Evolutionary conservation across 1,284 basidiomycete genomes (phyloP).

Genomic region (Cutaneotrichosporon sp.): DNA sequence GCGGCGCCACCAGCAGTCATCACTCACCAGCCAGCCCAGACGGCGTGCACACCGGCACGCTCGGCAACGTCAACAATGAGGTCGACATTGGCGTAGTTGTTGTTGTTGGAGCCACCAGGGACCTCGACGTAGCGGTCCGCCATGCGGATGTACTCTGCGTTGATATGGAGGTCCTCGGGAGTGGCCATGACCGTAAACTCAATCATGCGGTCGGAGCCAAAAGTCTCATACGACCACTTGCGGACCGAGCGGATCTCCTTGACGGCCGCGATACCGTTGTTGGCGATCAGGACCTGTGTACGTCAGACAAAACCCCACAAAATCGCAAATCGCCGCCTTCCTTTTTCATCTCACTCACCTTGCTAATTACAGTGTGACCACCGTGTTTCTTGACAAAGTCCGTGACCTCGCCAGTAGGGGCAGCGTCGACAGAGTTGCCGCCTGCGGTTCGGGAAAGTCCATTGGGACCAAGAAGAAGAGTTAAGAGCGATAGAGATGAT

Average conservation of each 20-base stretch:
- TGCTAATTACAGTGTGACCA: constrained; percentile 98
- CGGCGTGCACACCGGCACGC: constrained; percentile 94
- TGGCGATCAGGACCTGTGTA: constrained; percentile 87
- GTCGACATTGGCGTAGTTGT: constrained; percentile 99
- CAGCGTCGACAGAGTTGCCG: constrained; percentile 84
- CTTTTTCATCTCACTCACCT: constrained; percentile 62
- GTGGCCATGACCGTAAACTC: constrained; percentile 99
- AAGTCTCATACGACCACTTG: constrained; percentile 99
- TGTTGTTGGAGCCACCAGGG: constrained; percentile 96
- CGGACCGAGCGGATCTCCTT: constrained; percentile 99
- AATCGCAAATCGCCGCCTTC: background rate
- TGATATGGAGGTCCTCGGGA: constrained; percentile 91
- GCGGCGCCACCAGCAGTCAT: background rate
- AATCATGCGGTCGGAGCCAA: constrained; percentile 91
- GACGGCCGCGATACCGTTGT: constrained; percentile 98
- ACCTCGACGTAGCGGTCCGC: constrained; percentile 99
- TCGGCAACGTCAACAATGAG: constrained; percentile 98
- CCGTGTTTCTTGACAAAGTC: constrained; percentile 91
- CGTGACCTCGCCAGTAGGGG: constrained; percentile 71
- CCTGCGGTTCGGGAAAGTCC: constrained; percentile 58
- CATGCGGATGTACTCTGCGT: constrained; percentile 99
- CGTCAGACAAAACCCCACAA: constrained; percentile 7
- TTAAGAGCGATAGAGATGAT: background rate
- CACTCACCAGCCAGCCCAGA: constrained; percentile 94
- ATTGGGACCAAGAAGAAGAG: background rate